Evolutionary conservation across 1,139 yeast species (phyloP).

Genomic region (Debaryomyces psychrophilus): DNA sequence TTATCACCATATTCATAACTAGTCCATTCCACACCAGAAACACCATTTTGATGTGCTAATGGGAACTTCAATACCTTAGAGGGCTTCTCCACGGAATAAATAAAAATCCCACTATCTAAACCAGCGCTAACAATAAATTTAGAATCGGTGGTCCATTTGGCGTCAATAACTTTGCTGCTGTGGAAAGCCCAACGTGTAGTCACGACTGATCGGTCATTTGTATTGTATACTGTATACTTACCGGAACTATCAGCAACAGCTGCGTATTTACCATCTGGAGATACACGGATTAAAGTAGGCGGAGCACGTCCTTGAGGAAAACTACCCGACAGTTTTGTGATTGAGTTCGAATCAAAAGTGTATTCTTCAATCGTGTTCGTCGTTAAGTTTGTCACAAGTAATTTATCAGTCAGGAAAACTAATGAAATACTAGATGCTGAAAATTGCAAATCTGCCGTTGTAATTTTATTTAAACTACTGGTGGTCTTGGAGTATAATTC

Average conservation of each 20-base stretch:
- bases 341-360: constrained; percentile 20
- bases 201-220: constrained; percentile 56
- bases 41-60: constrained; percentile 90
- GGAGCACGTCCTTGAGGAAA: constrained; percentile 60
- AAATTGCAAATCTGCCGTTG: constrained; percentile 32
- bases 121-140: constrained; percentile 78
- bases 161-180: constrained; percentile 74
- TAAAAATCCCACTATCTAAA: constrained; percentile 75
- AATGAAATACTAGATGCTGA: constrained; percentile 41
- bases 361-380: constrained; percentile 37
- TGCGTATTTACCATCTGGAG: constrained; percentile 67
- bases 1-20: constrained; percentile 30
- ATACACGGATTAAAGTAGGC: constrained; percentile 65
- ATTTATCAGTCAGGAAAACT: constrained; percentile 36
- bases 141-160: constrained; percentile 78
- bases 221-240: constrained; percentile 71
- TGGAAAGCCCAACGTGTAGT: constrained; percentile 97
- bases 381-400: constrained; percentile 56
- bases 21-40: constrained; percentile 73
- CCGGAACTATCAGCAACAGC: constrained; percentile 92
- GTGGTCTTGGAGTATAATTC: constrained; percentile 30
- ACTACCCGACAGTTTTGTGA: constrained; percentile 17
- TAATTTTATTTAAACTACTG: constrained; percentile 24
- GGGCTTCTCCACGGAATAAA: constrained; percentile 80
- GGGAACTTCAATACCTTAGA: constrained; percentile 71